These are phyloP conservation scores for Endoconidiophora laricicola DNA, from an alignment of 2,329 filamentous ascomycete species.

Conservation along the genomic window DNA sequence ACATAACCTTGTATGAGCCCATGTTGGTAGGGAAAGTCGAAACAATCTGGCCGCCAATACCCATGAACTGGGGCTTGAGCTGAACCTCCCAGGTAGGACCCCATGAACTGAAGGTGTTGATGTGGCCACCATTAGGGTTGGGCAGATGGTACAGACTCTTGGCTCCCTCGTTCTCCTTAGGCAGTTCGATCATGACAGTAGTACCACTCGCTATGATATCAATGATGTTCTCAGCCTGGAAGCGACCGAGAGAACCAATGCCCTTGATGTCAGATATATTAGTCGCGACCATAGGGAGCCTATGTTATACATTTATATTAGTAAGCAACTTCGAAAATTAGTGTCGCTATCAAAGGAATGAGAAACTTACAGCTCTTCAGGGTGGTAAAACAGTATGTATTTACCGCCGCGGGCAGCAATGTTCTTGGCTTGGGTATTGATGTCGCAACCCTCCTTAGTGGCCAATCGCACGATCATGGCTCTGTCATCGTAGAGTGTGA, in stretches of 20 bases:
- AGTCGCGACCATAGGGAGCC: not conserved
- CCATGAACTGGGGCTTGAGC: conserved; percentile 14
- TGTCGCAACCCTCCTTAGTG: not conserved
- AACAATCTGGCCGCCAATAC: conserved; percentile 15
- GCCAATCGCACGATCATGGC: not conserved
- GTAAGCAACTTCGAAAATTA: no score
- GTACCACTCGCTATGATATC: not conserved
- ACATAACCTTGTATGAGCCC: conserved; percentile 11
- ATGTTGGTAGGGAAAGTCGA: conserved; percentile 13
- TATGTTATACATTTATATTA: no score
- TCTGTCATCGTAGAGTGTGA: not conserved
- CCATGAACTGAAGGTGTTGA: conserved; percentile 15
- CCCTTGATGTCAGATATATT: not conserved
- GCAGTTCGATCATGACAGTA: not conserved
- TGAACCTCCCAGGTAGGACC: conserved; percentile 14
- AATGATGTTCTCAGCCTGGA: conserved; percentile 3
- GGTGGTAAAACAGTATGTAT: not conserved
- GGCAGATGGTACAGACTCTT: conserved; percentile 17
- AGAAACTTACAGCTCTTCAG: not conserved
- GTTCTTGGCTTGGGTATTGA: not conserved
- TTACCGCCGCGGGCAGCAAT: not conserved
- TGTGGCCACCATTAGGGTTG: conserved; percentile 27
- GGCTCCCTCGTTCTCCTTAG: conserved; percentile 15
- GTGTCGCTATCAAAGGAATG: no score
- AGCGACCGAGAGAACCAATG: conserved; percentile 7